Evolutionary conservation across 805 yeast genomes (phyloP).

Genomic region (Pichia cabralensis): DNA sequence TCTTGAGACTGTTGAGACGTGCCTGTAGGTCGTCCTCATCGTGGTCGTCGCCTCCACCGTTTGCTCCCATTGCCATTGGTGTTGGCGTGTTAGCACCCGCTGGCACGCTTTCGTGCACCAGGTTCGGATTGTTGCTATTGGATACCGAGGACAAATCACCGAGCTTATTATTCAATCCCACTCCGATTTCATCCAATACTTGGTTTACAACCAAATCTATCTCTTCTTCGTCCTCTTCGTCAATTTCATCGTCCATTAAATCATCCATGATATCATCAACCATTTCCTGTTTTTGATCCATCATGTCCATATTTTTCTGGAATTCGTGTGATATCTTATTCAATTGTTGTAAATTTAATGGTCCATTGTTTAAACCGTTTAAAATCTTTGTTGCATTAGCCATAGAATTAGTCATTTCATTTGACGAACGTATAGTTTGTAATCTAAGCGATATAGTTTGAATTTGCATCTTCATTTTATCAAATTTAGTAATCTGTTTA

Average conservation of each 20-base stretch:
- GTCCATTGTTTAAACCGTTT: slow-evolving; percentile 72
- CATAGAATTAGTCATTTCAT: slow-evolving; percentile 93
- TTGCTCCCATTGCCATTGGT: too few relatives aligned
- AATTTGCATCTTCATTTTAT: slow-evolving; percentile 86
- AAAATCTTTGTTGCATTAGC: slow-evolving; percentile 81
- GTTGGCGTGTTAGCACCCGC: too few relatives aligned
- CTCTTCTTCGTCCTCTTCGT: slow-evolving; percentile 72
- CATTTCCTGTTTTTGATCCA: slow-evolving; percentile 98
- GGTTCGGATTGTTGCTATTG: too few relatives aligned
- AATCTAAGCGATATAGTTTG: slow-evolving; percentile 90
- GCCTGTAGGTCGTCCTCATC: slow-evolving; percentile 87
- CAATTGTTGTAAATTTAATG: slow-evolving; percentile 82
- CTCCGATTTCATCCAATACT: slow-evolving; percentile 93
- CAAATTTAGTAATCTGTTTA: slow-evolving; percentile 75
- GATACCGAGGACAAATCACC: too few relatives aligned
- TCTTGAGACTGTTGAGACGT: slow-evolving; percentile 70
- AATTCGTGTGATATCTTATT: slow-evolving; percentile 91
- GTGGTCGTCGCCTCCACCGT: slow-evolving; percentile 28
- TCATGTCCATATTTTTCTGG: slow-evolving; percentile 85
- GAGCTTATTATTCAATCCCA: slow-evolving; percentile 53
- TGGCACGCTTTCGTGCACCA: too few relatives aligned
- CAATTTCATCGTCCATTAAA: slow-evolving; percentile 85
- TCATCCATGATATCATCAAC: slow-evolving; percentile 98
- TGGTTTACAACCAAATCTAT: slow-evolving; percentile 84
- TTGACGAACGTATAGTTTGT: slow-evolving; percentile 86